Percentiles rank a stretch among this genome's conserved stretches.
Evolutionary conservation across 2,329 filamentous ascomycete species (phyloP).

Genomic region (Ceratocystis albifundus): DNA sequence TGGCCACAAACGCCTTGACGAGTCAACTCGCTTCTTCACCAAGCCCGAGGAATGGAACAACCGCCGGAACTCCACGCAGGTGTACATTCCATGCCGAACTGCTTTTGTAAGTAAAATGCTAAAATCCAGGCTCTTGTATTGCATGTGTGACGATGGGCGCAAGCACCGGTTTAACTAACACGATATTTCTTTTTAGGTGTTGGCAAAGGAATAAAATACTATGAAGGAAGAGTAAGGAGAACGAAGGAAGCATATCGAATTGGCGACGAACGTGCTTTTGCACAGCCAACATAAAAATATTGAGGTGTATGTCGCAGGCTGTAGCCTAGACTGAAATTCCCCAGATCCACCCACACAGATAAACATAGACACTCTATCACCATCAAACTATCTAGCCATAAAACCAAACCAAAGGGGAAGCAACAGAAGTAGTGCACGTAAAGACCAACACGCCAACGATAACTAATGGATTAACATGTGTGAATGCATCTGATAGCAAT

Average conservation of each 20-base stretch:
- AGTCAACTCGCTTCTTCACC: slow-evolving; percentile 81
- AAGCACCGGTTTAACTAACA: neutral
- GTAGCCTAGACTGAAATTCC: neutral
- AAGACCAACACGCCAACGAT: neutral
- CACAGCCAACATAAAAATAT: neutral
- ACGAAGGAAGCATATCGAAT: neutral
- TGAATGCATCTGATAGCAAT: neutral
- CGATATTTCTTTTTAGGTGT: slow-evolving; percentile 14
- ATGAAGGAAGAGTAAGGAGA: neutral
- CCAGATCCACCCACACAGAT: neutral
- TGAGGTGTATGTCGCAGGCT: neutral
- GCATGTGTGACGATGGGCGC: neutral
- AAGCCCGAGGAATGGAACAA: slow-evolving; percentile 84
- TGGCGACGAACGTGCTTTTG: neutral
- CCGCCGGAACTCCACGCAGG: slow-evolving; percentile 78
- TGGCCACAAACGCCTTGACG: slow-evolving; percentile 65
- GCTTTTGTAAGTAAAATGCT: slow-evolving; percentile 54
- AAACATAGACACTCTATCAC: neutral
- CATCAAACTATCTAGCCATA: no score
- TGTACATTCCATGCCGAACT: slow-evolving; percentile 76
- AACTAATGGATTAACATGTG: neutral
- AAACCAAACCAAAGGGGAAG: no score
- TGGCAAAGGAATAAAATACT: slow-evolving; percentile 13
- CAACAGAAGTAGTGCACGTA: no score
- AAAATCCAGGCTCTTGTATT: neutral